These are phyloP conservation scores for Clavispora vitiphila DNA, from an alignment of 805 yeast genomes.

Conservation along the genomic window DNA sequence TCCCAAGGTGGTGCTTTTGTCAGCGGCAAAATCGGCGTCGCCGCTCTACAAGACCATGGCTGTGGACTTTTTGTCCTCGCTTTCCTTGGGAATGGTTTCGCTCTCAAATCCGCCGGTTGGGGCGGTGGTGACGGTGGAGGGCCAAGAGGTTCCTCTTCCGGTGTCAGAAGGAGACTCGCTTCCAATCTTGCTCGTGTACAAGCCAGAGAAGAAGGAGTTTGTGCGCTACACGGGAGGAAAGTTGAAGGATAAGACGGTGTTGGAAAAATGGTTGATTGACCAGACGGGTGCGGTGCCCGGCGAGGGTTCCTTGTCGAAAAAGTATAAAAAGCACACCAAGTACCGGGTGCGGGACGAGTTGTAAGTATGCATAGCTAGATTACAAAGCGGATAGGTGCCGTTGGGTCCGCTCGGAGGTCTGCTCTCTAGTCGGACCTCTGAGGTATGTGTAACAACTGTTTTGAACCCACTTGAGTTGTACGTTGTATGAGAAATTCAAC, in stretches of 20 bases:
- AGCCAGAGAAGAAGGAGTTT: slow-evolving; percentile 16
- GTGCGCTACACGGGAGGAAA: slow-evolving; percentile 20
- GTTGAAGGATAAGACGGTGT: slow-evolving; percentile 24
- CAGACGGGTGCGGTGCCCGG: slow-evolving; percentile 28
- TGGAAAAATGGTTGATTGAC: slow-evolving; percentile 30
- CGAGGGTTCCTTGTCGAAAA: slow-evolving; percentile 36
- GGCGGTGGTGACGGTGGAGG: slow-evolving; percentile 14
- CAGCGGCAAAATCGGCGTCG: slow-evolving; percentile 45
- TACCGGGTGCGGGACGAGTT: slow-evolving; percentile 18
- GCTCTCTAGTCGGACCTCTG: too few relatives aligned
- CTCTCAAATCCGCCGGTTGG: slow-evolving; percentile 5
- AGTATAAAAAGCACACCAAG: slow-evolving; percentile 25
- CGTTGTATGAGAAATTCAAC: too few relatives aligned
- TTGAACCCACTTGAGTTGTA: too few relatives aligned
- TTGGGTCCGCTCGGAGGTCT: too few relatives aligned
- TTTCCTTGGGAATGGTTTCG: slow-evolving; percentile 45
- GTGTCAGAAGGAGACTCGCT: slow-evolving; percentile 13
- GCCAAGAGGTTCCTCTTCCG: slow-evolving; percentile 18
- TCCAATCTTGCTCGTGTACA: slow-evolving; percentile 26
- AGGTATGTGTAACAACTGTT: too few relatives aligned
- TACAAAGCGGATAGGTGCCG: too few relatives aligned
- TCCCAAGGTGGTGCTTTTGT: slow-evolving; percentile 47
- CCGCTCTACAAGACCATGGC: slow-evolving; percentile 63
- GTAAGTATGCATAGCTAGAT: not conserved
- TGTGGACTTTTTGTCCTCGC: slow-evolving; percentile 54